Evolutionary conservation across 441 rosid species (phyloP).

Genomic region (Codiaeum variegatum): DNA sequence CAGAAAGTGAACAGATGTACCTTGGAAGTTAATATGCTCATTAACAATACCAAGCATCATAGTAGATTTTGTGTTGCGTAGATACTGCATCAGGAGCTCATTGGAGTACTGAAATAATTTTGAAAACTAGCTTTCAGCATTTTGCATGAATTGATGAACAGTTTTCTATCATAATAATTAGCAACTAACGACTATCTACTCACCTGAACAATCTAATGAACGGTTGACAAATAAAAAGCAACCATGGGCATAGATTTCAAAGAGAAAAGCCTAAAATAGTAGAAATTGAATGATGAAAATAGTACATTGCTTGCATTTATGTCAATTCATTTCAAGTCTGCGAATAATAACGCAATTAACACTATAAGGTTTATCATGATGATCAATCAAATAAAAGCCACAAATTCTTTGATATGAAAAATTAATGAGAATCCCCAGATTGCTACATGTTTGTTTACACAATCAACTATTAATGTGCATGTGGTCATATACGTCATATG

Average conservation of each 20-base stretch:
- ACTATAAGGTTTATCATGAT: neutral
- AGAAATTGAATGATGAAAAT: neutral
- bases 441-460: neutral
- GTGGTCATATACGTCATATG: neutral
- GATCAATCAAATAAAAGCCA: neutral
- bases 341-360: neutral
- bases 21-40: conserved; percentile 89
- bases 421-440: neutral
- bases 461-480: neutral
- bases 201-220: neutral
- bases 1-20: conserved; percentile 32
- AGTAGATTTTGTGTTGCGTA: conserved; percentile 74
- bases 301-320: neutral
- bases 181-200: neutral
- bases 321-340: neutral
- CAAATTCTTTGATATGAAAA: neutral
- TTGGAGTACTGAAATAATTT: conserved; percentile 69
- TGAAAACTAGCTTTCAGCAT: conserved; percentile 22
- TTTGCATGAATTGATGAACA: conserved; percentile 14
- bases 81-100: conserved; percentile 87
- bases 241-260: neutral
- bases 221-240: neutral
- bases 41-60: conserved; percentile 87
- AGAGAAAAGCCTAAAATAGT: neutral
- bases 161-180: neutral